Evolutionary conservation across 148 eudicot genomes (phyloP).

Genomic region (Hydrangea macrophylla): DNA sequence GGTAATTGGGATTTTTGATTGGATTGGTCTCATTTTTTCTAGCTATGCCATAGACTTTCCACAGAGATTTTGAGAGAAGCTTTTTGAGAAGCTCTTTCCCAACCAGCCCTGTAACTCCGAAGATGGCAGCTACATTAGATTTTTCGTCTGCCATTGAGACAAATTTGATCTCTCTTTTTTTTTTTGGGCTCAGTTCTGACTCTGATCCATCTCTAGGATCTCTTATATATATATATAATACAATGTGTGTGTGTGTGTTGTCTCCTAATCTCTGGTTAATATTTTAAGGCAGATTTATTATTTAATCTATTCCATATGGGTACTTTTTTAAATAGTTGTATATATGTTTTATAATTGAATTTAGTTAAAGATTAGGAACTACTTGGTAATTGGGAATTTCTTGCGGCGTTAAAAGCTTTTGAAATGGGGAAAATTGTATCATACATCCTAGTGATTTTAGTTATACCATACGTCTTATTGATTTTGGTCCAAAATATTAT

Average conservation of each 20-base stretch:
- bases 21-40: conserved; percentile 36
- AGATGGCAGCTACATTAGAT: conserved; percentile 59
- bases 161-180: background rate
- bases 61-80: conserved; percentile 42
- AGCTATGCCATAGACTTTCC: conserved; percentile 89
- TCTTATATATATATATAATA: background rate
- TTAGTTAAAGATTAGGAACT: conserved; percentile 12
- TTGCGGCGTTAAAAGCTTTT: conserved; percentile 6
- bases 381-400: conserved; percentile 10
- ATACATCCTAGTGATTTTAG: too few species aligned
- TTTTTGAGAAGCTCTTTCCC: conserved; percentile 63
- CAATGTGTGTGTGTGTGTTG: background rate
- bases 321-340: too few species aligned
- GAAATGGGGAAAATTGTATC: too few species aligned
- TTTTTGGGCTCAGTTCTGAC: conserved; percentile 13
- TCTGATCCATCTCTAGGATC: background rate
- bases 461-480: too few species aligned
- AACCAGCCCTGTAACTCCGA: conserved; percentile 86
- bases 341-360: conserved; percentile 4
- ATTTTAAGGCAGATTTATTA: background rate
- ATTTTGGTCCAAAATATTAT: too few species aligned
- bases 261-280: background rate
- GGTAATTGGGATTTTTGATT: conserved; percentile 32
- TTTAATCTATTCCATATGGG: background rate
- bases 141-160: conserved; percentile 23